phyloP scores from a whole-genome alignment of 306 rosid genomes.

The Trichosanthes cucumerina region DNA sequence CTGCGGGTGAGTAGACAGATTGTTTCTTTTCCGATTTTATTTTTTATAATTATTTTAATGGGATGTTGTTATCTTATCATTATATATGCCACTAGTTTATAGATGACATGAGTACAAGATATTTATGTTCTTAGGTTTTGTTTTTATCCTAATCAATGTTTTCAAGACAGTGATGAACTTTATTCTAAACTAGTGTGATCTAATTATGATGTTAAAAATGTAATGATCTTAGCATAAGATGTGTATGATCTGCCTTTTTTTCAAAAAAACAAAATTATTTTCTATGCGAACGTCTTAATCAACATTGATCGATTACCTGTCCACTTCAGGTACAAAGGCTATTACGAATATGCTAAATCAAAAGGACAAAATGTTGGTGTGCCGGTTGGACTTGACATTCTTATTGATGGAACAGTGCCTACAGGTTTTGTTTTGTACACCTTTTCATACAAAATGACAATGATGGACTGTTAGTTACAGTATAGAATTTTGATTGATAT shows the following conservation, averaged over 20 bases:
- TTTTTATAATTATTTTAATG: background rate
- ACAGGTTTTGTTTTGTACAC: slow-evolving; percentile 41
- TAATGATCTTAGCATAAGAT: background rate
- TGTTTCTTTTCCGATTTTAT: background rate
- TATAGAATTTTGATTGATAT: background rate
- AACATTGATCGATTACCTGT: background rate
- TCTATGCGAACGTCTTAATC: background rate
- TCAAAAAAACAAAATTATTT: background rate
- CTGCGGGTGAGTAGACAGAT: slow-evolving; percentile 61
- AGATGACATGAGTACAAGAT: background rate
- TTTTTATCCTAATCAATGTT: background rate
- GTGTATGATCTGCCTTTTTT: background rate
- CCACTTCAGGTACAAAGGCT: slow-evolving; percentile 79
- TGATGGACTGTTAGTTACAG: slow-evolving; percentile 1
- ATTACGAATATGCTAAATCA: slow-evolving; percentile 49
- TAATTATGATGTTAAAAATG: background rate
- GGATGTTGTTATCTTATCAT: background rate
- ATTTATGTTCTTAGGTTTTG: background rate
- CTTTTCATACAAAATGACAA: background rate
- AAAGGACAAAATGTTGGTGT: slow-evolving; percentile 49
- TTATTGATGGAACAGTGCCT: slow-evolving; percentile 89
- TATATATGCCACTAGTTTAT: background rate
- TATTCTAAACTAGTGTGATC: background rate
- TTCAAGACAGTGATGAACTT: background rate
- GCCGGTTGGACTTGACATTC: slow-evolving; percentile 79